Evolutionary conservation across 257 asterid genomes (phyloP).

Genomic region (Linderniella brevidens): DNA sequence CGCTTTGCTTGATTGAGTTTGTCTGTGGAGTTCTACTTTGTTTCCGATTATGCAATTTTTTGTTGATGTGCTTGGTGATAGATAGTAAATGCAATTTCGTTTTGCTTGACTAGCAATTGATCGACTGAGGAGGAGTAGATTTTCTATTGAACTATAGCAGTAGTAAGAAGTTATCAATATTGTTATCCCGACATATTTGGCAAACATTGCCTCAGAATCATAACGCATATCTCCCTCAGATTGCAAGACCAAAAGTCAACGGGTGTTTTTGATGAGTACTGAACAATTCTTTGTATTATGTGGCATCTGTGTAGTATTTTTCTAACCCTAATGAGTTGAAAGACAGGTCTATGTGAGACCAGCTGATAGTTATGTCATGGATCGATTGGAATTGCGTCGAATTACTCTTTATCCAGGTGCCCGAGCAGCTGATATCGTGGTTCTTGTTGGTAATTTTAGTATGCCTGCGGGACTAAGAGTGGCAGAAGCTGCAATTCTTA

Average conservation of each 20-base stretch:
- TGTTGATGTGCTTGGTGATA: slow-evolving; percentile 5
- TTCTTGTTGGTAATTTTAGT: slow-evolving; percentile 55
- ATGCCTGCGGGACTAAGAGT: slow-evolving; percentile 65
- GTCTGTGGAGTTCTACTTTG: slow-evolving; percentile 2
- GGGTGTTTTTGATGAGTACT: no score
- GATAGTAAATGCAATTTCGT: not conserved
- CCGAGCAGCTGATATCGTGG: slow-evolving; percentile 53
- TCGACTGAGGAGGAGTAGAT: not conserved
- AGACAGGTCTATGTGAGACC: slow-evolving; percentile 87
- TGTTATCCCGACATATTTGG: not conserved
- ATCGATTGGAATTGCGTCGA: slow-evolving; percentile 75
- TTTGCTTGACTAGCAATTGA: not conserved
- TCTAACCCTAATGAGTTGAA: slow-evolving; percentile 4
- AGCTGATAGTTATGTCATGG: slow-evolving; percentile 95
- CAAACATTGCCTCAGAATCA: no score
- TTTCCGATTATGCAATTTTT: not conserved
- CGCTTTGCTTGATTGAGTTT: not conserved
- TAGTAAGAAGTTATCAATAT: not conserved
- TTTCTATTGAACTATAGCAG: not conserved
- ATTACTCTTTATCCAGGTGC: slow-evolving; percentile 46
- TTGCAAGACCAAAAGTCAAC: no score
- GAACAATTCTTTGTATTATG: not conserved
- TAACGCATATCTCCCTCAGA: no score
- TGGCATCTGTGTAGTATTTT: slow-evolving; percentile 8
- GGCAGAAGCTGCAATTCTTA: slow-evolving; percentile 76